phyloP scores from a whole-genome alignment of 2,329 filamentous ascomycete genomes.

The Stagonosporopsis vannaccii region DNA sequence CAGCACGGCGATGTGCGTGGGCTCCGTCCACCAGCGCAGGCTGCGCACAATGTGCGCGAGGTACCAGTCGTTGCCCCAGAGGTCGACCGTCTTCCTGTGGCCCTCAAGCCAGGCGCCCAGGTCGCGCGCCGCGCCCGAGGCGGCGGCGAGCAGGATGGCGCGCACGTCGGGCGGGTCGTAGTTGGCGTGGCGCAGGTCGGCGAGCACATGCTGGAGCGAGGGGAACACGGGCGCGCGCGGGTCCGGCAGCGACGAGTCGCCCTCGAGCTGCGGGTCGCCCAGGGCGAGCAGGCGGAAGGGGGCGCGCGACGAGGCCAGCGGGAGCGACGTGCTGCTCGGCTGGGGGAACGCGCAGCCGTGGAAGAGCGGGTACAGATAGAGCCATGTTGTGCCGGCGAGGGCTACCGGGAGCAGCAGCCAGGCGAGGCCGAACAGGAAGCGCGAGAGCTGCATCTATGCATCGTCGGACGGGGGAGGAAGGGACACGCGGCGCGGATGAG shows the following conservation, averaged over 20 bases:
- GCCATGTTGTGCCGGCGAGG: constrained; percentile 73
- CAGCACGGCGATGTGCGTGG: constrained; percentile 87
- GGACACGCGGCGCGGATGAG: background rate
- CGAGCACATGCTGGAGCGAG: constrained; percentile 48
- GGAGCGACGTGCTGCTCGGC: constrained; percentile 20
- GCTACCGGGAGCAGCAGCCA: constrained; percentile 69
- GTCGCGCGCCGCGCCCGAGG: constrained; percentile 59
- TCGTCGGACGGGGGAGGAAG: constrained; percentile 34
- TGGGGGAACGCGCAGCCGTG: constrained; percentile 78
- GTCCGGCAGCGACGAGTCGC: constrained; percentile 79
- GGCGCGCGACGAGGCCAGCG: constrained; percentile 54
- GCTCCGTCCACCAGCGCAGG: constrained; percentile 81
- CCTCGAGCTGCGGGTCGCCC: constrained; percentile 92
- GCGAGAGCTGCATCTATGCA: constrained; percentile 60
- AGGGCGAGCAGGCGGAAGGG: constrained; percentile 88
- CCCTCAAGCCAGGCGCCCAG: constrained; percentile 71
- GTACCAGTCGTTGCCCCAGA: constrained; percentile 94
- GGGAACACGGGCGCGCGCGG: constrained; percentile 46
- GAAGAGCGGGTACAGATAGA: constrained; percentile 88
- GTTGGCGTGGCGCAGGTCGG: constrained; percentile 28
- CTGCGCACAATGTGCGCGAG: constrained; percentile 90
- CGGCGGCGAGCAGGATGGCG: constrained; percentile 22
- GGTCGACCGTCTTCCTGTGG: constrained; percentile 80
- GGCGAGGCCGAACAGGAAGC: constrained; percentile 55
- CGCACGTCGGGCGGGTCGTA: constrained; percentile 17